A percentile compares a stretch with the other conserved stretches of the same genome.
Conservation (phyloP, 805 yeast species). For the Zygotorulaspora danielsina region DNA sequence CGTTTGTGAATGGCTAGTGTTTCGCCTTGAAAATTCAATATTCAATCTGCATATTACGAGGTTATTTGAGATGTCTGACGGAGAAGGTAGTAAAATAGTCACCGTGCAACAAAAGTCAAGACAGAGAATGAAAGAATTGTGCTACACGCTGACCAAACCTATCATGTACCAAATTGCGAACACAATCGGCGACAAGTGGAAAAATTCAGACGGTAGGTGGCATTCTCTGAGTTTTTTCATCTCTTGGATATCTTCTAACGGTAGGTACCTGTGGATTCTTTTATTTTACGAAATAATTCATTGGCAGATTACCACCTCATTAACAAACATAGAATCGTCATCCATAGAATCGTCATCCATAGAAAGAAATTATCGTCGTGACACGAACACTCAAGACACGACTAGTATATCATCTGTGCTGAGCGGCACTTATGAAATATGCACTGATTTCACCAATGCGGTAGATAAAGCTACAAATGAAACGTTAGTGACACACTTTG, state of each 20-base stretch:
- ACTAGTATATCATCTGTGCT: neutral
- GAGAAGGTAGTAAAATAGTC: constrained; percentile 1
- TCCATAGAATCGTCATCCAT: no score
- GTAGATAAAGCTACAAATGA: constrained; percentile 5
- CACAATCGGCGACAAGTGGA: constrained; percentile 1
- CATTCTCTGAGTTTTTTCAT: constrained; percentile 1
- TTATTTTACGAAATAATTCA: constrained; percentile 11
- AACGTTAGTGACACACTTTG: constrained; percentile 3
- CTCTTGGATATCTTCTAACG: constrained; percentile 19
- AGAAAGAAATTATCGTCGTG: no score
- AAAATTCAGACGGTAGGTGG: constrained; percentile 2
- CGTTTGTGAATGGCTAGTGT: constrained; percentile 9
- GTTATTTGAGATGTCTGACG: constrained; percentile 1
- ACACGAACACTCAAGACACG: no score
- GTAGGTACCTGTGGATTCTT: constrained; percentile 12
- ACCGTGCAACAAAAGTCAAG: constrained; percentile 10
- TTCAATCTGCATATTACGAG: constrained; percentile 10
- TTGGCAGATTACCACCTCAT: constrained; percentile 10
- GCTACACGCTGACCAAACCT: constrained; percentile 7
- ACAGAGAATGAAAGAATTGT: constrained; percentile 2
- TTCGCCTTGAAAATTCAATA: constrained; percentile 6
- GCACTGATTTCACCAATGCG: constrained; percentile 5
- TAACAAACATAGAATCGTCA: neutral
- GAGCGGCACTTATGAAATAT: neutral
- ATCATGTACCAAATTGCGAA: constrained; percentile 8